Evolutionary conservation across 2,329 filamentous ascomycete species (phyloP).

Genomic region (Aureobasidium sp.): DNA sequence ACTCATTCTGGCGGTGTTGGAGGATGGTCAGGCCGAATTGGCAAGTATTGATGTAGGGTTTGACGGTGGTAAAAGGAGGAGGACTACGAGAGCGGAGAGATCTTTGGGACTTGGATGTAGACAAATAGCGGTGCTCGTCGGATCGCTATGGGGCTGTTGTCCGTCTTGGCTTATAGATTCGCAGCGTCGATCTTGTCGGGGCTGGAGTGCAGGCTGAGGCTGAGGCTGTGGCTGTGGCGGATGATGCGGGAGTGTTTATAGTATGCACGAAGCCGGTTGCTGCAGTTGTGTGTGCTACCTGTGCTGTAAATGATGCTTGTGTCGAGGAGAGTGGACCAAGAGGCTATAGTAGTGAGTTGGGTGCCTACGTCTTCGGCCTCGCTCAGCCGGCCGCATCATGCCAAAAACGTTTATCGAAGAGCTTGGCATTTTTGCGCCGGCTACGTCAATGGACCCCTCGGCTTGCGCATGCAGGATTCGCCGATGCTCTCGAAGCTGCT

Average conservation of each 20-base stretch:
- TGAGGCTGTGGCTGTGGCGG: neutral
- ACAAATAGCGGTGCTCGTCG: no score
- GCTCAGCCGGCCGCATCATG: slow-evolving; percentile 4
- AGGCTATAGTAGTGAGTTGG: neutral
- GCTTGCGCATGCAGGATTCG: neutral
- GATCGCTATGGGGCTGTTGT: neutral
- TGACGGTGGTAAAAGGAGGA: neutral
- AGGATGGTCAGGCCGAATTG: neutral
- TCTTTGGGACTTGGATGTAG: neutral
- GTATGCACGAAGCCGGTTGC: slow-evolving; percentile 1
- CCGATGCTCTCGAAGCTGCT: neutral
- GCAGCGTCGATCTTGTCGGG: slow-evolving; percentile 2
- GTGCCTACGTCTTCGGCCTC: slow-evolving; percentile 1
- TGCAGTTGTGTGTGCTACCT: neutral
- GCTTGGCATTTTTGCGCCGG: neutral
- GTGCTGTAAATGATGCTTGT: neutral
- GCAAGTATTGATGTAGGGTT: neutral
- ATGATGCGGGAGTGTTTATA: neutral
- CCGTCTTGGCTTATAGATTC: neutral
- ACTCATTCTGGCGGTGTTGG: slow-evolving; percentile 60
- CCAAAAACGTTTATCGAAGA: neutral
- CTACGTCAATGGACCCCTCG: slow-evolving; percentile 6
- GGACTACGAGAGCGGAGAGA: neutral
- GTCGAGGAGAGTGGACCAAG: neutral
- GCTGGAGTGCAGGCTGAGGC: neutral